These are phyloP conservation scores for Dictyophora rubrovolvata DNA, from an alignment of 768 basidiomycete species.

Conservation along the genomic window DNA sequence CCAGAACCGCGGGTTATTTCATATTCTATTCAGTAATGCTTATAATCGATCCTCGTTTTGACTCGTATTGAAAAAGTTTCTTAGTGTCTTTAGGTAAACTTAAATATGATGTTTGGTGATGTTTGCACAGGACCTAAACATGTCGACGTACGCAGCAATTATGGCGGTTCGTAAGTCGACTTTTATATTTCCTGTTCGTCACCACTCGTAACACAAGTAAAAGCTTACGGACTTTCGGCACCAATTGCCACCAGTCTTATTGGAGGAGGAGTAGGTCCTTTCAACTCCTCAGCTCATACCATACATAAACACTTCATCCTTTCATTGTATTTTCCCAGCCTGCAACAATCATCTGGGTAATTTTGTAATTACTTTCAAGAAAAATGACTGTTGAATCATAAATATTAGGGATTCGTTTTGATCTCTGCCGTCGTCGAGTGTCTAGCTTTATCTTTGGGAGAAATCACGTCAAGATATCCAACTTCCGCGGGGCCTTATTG, in stretches of 20 bases:
- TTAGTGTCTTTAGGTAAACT: slow-evolving; percentile 8
- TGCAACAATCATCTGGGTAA: slow-evolving; percentile 13
- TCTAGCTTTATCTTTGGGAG: slow-evolving; percentile 44
- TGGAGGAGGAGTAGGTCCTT: slow-evolving; percentile 41
- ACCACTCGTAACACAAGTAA: background rate
- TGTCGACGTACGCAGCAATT: slow-evolving; percentile 32
- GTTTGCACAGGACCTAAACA: background rate
- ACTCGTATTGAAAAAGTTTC: slow-evolving; percentile 15
- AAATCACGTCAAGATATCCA: slow-evolving; percentile 51
- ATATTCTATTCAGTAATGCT: background rate
- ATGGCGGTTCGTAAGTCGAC: slow-evolving; percentile 48
- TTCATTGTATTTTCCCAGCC: background rate
- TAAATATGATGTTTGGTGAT: background rate
- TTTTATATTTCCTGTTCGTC: background rate
- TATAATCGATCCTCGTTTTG: slow-evolving; percentile 36
- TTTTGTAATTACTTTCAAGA: background rate
- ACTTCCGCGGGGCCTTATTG: slow-evolving; percentile 52
- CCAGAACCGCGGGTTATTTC: slow-evolving; percentile 1
- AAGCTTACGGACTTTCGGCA: slow-evolving; percentile 47
- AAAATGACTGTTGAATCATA: background rate
- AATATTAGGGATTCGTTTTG: slow-evolving; percentile 31
- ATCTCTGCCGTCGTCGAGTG: slow-evolving; percentile 39
- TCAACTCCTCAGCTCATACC: too few species aligned
- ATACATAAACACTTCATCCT: too few species aligned
- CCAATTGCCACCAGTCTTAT: slow-evolving; percentile 47